A percentile compares a stretch with the other conserved stretches of the same genome.
These are phyloP conservation scores for Apiospora rasikravindrae DNA, from an alignment of 2,329 filamentous ascomycete genomes.

Conservation along the genomic window DNA sequence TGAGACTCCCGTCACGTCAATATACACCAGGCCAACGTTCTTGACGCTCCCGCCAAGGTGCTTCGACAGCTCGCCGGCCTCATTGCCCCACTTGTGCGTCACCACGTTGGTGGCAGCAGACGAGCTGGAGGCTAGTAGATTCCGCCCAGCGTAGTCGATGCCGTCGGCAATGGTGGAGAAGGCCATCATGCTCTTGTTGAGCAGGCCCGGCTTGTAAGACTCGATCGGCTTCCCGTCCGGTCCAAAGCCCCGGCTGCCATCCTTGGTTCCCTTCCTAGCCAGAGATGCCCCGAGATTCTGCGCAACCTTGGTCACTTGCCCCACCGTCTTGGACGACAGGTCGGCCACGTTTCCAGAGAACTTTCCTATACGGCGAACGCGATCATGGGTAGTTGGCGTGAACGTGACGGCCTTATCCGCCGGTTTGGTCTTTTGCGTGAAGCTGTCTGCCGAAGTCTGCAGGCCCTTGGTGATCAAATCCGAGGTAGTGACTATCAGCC, in stretches of 20 bases:
- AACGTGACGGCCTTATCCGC: constrained; percentile 84
- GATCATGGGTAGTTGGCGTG: constrained; percentile 80
- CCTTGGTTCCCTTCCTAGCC: constrained; percentile 58
- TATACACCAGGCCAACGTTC: constrained; percentile 96
- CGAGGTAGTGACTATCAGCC: constrained; percentile 88
- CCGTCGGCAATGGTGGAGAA: constrained; percentile 95
- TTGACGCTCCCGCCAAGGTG: constrained; percentile 85
- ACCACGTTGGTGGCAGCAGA: constrained; percentile 85
- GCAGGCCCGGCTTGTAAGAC: constrained; percentile 82
- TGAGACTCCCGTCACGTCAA: constrained; percentile 93
- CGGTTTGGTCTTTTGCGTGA: constrained; percentile 81
- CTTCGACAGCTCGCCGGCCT: constrained; percentile 79
- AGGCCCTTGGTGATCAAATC: constrained; percentile 79
- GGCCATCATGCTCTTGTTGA: constrained; percentile 97
- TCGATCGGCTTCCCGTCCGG: constrained; percentile 70
- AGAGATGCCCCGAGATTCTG: constrained; percentile 87
- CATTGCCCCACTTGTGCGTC: constrained; percentile 83
- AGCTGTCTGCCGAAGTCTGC: constrained; percentile 77
- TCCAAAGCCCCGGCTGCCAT: constrained; percentile 66
- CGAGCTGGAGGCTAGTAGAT: constrained; percentile 75
- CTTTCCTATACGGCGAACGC: constrained; percentile 87
- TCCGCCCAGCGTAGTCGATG: constrained; percentile 84
- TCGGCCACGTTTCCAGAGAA: constrained; percentile 80
- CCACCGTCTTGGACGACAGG: constrained; percentile 84
- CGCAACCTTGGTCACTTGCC: constrained; percentile 80